Base-by-base conservation (phyloP, 2,329 filamentous ascomycete genomes). In the Ascocoryne sarcoides region DNA sequence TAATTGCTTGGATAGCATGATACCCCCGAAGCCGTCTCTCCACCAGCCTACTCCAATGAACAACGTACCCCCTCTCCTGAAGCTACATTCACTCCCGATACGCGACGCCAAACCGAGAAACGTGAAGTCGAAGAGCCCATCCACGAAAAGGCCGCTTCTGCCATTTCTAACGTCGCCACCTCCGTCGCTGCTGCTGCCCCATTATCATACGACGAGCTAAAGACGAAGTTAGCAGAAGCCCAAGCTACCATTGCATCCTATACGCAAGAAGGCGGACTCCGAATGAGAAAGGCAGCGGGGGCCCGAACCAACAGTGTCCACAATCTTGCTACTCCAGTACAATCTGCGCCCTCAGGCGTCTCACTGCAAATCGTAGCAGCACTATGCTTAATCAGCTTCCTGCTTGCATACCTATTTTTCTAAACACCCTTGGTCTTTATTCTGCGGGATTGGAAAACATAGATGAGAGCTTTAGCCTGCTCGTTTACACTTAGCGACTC, bases 331-430 rank as follows among this genome's bases (percentile, higher is more conserved):
- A 75, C 62, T 61, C 79, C 65, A 51, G 79, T 56, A 10, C 55
- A 55, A 39, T 20, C 30, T 12, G 37, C 19, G 8, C 38, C 41
- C 15, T 52, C 88, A 53, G 90, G 92, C 16, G 90, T 98, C 3
- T 81, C 92, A 1, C 77, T 98, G 36, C 82, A 90, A 62, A 76
- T 90, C 47, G 85, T 85, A 32, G 90, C 92, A 16, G 69, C 78
- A 16, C 68, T 98, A 32, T 95, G 89, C 61, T 69, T 98, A 55
- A 56, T 94, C 49, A 89, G 86, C 69, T 98, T 98, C 68, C 65
- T 98, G 59, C 75, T 96, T 54, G 92, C 88, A 40, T 98, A 95
- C 66, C 77, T 96, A 64, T 88, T 98, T 70, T 98, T 98, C 65
- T 98, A 79, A 71, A 26, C 23, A 26, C 12, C n/a, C n/a, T n/a